A percentile compares a stretch with the other conserved stretches of the same genome.
Conservation (phyloP, 2,329 filamentous ascomycete species). For the Ophiostoma ips region DNA sequence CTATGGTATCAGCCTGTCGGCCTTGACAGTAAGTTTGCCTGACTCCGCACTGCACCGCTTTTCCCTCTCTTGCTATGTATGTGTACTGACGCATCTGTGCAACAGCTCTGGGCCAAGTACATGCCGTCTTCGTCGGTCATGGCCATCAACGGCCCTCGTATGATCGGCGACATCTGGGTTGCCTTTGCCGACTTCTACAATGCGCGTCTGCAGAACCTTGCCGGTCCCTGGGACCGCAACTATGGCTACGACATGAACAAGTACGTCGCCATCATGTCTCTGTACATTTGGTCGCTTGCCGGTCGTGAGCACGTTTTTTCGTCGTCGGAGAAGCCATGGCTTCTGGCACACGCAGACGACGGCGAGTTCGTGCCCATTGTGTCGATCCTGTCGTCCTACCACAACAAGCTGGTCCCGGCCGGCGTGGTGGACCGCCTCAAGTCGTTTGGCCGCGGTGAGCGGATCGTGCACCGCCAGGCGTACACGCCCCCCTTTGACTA, state of each 20-base stretch:
- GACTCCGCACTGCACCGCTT: neutral
- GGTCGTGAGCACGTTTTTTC: conserved; percentile 27
- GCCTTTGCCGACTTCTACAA: conserved; percentile 35
- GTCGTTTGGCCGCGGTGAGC: conserved; percentile 19
- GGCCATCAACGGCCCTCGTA: conserved; percentile 33
- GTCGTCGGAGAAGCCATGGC: conserved; percentile 15
- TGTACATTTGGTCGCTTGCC: conserved; percentile 44
- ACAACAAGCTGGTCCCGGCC: conserved; percentile 31
- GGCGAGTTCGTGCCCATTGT: conserved; percentile 44
- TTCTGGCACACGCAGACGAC: conserved; percentile 45
- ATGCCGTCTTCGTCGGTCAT: conserved; percentile 36
- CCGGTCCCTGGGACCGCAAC: conserved; percentile 49
- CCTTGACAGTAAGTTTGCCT: conserved; percentile 25
- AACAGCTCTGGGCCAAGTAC: conserved; percentile 42
- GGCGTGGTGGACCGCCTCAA: conserved; percentile 20
- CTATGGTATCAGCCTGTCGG: conserved; percentile 45
- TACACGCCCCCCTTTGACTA: conserved; percentile 46
- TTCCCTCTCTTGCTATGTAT: neutral
- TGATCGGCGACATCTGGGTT: conserved; percentile 40
- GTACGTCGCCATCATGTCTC: conserved; percentile 42
- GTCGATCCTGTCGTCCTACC: conserved; percentile 36
- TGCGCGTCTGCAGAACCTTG: conserved; percentile 43
- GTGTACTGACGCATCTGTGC: no score
- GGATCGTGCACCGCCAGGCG: conserved; percentile 35
- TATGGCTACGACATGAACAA: conserved; percentile 52